These are phyloP conservation scores for Cladosporium halotolerans DNA, from an alignment of 2,329 filamentous ascomycete species.

Conservation along the genomic window DNA sequence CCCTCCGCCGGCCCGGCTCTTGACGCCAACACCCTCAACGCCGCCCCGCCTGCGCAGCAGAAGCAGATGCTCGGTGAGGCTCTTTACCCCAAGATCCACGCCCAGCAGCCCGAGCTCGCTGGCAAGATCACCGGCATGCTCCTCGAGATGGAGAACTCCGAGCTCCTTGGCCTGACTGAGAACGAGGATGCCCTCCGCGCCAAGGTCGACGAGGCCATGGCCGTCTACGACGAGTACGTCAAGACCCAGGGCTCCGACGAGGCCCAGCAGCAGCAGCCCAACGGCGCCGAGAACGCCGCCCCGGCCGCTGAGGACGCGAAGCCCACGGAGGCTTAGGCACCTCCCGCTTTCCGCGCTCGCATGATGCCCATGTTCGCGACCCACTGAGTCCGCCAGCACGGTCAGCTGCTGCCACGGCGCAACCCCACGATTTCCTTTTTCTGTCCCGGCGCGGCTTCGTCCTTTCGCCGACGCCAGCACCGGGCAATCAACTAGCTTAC, in stretches of 20 bases:
- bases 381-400: not conserved
- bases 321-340: slow-evolving; percentile 27
- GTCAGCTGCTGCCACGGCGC: no score
- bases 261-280: slow-evolving; percentile 19
- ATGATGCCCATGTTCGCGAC: slow-evolving; percentile 2
- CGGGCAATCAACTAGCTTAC: slow-evolving; percentile 11
- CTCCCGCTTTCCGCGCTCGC: slow-evolving; percentile 9
- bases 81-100: slow-evolving; percentile 97
- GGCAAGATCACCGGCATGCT: slow-evolving; percentile 99
- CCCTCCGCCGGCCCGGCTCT: slow-evolving; percentile 25
- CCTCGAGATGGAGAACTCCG: slow-evolving; percentile 95
- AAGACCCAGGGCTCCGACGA: slow-evolving; percentile 63
- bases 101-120: slow-evolving; percentile 87
- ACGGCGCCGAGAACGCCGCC: slow-evolving; percentile 31
- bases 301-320: slow-evolving; percentile 28
- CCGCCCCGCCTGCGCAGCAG: slow-evolving; percentile 66
- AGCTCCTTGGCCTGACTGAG: slow-evolving; percentile 90
- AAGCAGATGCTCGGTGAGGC: slow-evolving; percentile 98
- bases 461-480: not conserved
- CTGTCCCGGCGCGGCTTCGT: not conserved
- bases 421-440: slow-evolving; percentile 8
- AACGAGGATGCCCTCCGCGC: slow-evolving; percentile 81
- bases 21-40: slow-evolving; percentile 46
- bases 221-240: slow-evolving; percentile 97
- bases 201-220: slow-evolving; percentile 97